phyloP scores from a whole-genome alignment of 2,329 filamentous ascomycete species.

The Fusarium chlamydosporum region DNA sequence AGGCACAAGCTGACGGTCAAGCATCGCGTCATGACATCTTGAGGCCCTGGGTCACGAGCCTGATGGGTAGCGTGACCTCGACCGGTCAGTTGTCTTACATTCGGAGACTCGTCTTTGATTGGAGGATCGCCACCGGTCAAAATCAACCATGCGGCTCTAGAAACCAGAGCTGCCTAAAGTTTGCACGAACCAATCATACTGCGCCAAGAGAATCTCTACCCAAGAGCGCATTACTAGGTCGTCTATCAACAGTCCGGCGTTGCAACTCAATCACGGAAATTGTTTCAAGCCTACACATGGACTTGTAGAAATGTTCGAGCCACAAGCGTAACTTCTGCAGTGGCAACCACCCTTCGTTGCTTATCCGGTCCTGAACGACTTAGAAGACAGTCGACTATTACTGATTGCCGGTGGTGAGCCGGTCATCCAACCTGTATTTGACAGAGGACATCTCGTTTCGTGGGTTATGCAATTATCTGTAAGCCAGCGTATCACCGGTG shows the following conservation, averaged over 20 bases:
- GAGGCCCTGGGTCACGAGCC: constrained; percentile 35
- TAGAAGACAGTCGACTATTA: constrained; percentile 8
- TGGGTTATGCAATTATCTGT: constrained; percentile 36
- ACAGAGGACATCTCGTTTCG: constrained; percentile 24
- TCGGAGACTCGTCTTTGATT: constrained; percentile 43
- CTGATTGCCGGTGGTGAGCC: constrained; percentile 13
- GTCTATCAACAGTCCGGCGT: constrained; percentile 33
- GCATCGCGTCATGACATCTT: constrained; percentile 53
- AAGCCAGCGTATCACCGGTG: constrained; percentile 32
- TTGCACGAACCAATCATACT: constrained; percentile 39
- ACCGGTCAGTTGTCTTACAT: constrained; percentile 48
- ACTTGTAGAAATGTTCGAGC: constrained; percentile 8
- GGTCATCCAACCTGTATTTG: constrained; percentile 4
- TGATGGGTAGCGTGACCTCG: constrained; percentile 37
- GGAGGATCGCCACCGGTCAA: constrained; percentile 44
- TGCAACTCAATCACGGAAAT: constrained; percentile 26
- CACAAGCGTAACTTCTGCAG: constrained; percentile 10
- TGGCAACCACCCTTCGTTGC: constrained; percentile 5
- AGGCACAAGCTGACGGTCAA: constrained; percentile 59
- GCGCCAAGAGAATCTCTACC: constrained; percentile 33
- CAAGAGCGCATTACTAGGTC: constrained; percentile 11
- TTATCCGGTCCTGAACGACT: constrained; percentile 14
- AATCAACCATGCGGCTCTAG: constrained; percentile 35
- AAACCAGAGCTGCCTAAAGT: constrained; percentile 39
- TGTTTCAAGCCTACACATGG: constrained; percentile 21